Conservation (phyloP, 305 asterid species). For the Plantago rigida region DNA sequence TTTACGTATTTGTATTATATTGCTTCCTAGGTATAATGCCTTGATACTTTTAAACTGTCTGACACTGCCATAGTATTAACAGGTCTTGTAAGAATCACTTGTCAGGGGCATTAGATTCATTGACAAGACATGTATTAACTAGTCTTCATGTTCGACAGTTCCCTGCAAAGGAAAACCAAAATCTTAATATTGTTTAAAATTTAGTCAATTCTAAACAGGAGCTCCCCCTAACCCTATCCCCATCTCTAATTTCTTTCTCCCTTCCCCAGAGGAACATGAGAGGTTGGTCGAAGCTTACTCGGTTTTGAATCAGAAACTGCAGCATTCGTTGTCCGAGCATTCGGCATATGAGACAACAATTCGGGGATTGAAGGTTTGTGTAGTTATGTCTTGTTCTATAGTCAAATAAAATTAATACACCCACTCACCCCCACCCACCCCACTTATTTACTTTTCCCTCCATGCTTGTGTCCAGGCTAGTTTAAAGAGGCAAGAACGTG, state of each 20-base stretch:
- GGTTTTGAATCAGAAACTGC: constrained; percentile 55
- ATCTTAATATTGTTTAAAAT: background rate
- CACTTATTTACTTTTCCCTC: constrained; percentile 5
- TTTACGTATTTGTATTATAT: too few species aligned
- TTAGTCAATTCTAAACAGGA: constrained; percentile 9
- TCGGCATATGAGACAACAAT: constrained; percentile 47
- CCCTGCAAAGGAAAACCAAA: background rate
- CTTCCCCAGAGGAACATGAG: constrained; percentile 71
- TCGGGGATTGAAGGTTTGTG: constrained; percentile 66
- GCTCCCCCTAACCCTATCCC: background rate
- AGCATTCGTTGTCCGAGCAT: constrained; percentile 59
- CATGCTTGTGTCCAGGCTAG: constrained; percentile 43
- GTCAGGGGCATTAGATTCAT: background rate
- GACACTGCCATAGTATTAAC: background rate
- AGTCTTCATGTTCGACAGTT: background rate
- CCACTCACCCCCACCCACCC: background rate
- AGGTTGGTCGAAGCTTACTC: constrained; percentile 65
- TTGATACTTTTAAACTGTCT: background rate
- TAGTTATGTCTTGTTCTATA: constrained; percentile 9
- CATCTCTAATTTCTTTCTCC: background rate
- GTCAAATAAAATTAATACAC: background rate
- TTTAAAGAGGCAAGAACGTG: constrained; percentile 74
- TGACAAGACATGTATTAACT: background rate
- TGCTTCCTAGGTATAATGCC: too few species aligned
- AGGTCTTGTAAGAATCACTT: background rate